Evolutionary conservation across 495 filamentous ascomycete species (phyloP), one percentile per base, ranked within the genome.

Genomic region (Neurospora tetrasperma): DNA sequence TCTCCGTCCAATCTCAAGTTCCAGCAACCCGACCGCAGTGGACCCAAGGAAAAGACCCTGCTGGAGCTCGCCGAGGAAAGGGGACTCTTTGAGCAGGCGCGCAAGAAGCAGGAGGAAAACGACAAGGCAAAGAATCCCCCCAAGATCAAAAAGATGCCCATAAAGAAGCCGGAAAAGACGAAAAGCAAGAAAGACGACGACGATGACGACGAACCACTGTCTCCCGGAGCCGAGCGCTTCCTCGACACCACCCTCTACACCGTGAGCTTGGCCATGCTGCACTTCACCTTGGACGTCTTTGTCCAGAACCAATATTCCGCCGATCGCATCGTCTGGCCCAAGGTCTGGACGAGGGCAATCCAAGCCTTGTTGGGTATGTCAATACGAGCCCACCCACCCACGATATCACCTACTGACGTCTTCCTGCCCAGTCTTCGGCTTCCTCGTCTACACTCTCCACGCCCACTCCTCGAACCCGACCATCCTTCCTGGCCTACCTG

Each of bases 251-350:
- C 91, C n/a, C 85, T 91, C n/a, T 92, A 87, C 85, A 88, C 90
- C 11, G 75, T 90, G 5, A 91, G 91, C 54, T 83, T 98, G 75
- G 86, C 89, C 20, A 93, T 93, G 83, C 85, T 97, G 38, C 92
- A 97, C 80, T 89, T 96, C 76, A 94, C 93, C 3, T 86, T 99
- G 38, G 93, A 96, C 75, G 92, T 95, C 70, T 85, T 98, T n/a
- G 92, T 96, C 8, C 92, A 94, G 69, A 89, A 94, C 79, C 96
- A 98, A 84, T 98, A 97, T 78, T 88, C 90, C 11, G 86, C 91
- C 77, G 86, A 88, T 59, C 71, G 76, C 1, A 88, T 94, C 14
- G 80, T 86, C 14, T 89, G 91, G 83, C 75, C 78, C 3, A 82
- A 81, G 20, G 87, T 96, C 4, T 74, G 88, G 62, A 80, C 79